Conservation (phyloP, 2,329 filamentous ascomycete genomes). For the Apiospora marii region DNA sequence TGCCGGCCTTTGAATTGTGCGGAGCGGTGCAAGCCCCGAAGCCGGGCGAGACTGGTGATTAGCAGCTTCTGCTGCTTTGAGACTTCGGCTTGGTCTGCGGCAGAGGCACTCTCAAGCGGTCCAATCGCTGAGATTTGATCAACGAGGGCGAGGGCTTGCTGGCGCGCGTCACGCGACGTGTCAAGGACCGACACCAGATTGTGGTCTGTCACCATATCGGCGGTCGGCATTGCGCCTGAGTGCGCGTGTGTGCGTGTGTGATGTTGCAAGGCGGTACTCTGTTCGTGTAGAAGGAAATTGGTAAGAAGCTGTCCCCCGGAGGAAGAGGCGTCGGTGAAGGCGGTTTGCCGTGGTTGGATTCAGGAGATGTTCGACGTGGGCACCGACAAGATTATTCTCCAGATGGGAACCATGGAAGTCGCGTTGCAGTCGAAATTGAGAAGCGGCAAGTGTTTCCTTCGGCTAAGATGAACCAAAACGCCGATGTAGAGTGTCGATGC, state of each 20-base stretch:
- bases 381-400: background rate
- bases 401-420: background rate
- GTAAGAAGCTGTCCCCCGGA: background rate
- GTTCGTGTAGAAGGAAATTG: background rate
- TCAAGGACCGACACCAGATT: slow-evolving; percentile 73
- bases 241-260: background rate
- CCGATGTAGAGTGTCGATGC: background rate
- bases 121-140: slow-evolving; percentile 57
- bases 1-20: slow-evolving; percentile 83
- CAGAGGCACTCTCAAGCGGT: slow-evolving; percentile 51
- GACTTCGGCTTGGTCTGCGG: slow-evolving; percentile 64
- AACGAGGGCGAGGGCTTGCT: slow-evolving; percentile 74
- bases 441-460: background rate
- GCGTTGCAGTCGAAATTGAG: background rate
- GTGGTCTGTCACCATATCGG: slow-evolving; percentile 69
- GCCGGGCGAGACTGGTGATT: slow-evolving; percentile 78
- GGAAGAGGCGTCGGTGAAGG: background rate
- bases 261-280: background rate
- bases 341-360: background rate
- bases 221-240: slow-evolving; percentile 56
- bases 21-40: slow-evolving; percentile 83
- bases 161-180: slow-evolving; percentile 75
- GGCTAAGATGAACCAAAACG: background rate
- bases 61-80: slow-evolving; percentile 83
- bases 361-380: background rate